Base-by-base conservation (phyloP, 2,329 filamentous ascomycete species). In the Aspergillus aculeatus region DNA sequence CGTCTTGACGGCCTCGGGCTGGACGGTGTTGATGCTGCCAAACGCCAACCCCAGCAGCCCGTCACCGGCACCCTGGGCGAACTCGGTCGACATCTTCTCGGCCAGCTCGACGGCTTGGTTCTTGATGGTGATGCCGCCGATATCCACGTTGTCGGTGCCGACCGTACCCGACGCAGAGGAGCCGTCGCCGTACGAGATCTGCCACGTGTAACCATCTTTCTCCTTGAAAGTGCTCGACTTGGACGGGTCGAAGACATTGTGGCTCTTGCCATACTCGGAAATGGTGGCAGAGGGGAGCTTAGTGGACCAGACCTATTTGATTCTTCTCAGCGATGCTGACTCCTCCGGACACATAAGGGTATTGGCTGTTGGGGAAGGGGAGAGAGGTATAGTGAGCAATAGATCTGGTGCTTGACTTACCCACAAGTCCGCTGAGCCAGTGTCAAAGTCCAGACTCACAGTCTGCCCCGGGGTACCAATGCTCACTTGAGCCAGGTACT, bases 391-490 rank as follows among this genome's bases (percentile, higher is more conserved):
- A 38, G 14, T 16, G 14, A n/a, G 24, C 24, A 26, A 26, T 29
- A 9, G 26, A 29, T 29, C 26, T 29, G 26, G 26, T 35, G 38
- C 14, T 44, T n/a, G 54, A 63, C 79, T 66, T 76, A 86, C 84
- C 88, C 87, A 91, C 23, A 89, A 79, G 77, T 91, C 89, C 21
- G 87, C 82, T 11, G 86, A 89, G 21, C 88, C 88, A 44, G 88
- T 90, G 71, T 91, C 89, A 62, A 91, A 90, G 68, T 90, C 83
- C 14, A 90, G 73, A 63, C 81, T 82, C 48, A 87, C 65, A 50
- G 76, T 85, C 76, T 91, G 88, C 1, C 81, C 73, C 16, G 88
- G 88, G 1, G 83, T 87, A 29, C 89, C 89, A 61, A 91, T 86
- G 14, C 76, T 70, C 26, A 91, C 84, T 31, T 84, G 80, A 51